Conservation (phyloP, 192 early-diverging fungal genomes). For the Umbelopsis vinacea region DNA sequence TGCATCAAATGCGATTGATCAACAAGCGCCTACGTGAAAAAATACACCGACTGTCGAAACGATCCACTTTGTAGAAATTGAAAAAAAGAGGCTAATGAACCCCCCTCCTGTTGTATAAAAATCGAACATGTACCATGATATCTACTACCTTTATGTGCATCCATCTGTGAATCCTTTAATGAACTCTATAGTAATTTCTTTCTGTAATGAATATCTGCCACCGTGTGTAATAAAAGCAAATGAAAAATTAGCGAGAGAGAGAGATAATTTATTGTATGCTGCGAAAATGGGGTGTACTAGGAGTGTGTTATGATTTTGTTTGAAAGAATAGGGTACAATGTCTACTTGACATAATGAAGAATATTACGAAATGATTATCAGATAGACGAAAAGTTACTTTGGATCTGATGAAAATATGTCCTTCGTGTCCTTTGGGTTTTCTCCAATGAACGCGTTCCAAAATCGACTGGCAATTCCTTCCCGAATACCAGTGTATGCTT, state of each 20-base stretch:
- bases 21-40: constrained; percentile 10
- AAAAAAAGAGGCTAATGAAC: background rate
- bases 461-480: background rate
- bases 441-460: background rate
- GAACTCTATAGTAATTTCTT: background rate
- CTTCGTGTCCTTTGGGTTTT: background rate
- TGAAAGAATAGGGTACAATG: too few species aligned
- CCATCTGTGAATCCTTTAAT: background rate
- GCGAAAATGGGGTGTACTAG: too few species aligned
- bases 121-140: background rate
- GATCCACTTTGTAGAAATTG: background rate
- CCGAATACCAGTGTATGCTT: constrained; percentile 12
- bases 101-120: background rate
- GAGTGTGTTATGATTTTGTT: too few species aligned
- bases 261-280: too few species aligned
- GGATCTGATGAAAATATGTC: background rate
- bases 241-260: too few species aligned
- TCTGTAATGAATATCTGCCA: background rate
- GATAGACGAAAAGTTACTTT: background rate
- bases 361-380: background rate
- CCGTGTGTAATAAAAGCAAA: too few species aligned
- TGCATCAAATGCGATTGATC: constrained; percentile 50
- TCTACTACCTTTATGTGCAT: background rate
- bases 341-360: too few species aligned
- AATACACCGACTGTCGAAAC: background rate